Evolutionary conservation across 768 basidiomycete species (phyloP), one percentile per base, ranked within the genome.

Genomic region (Hericium coralloides): DNA sequence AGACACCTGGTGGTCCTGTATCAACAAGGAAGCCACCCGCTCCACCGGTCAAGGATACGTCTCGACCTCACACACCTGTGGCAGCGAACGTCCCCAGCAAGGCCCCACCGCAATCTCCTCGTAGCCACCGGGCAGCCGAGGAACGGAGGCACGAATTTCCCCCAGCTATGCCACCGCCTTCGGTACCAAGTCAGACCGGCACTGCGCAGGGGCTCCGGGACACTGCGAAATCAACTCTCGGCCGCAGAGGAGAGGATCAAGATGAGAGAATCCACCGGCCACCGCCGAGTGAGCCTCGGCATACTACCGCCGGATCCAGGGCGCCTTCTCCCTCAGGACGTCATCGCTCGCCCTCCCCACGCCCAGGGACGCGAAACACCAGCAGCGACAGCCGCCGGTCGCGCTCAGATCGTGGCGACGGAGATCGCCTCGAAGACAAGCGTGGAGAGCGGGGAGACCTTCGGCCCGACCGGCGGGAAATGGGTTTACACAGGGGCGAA

Each of bases 151-250:
- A 64, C 15, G 77, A 76, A 1, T 53, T 65, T 31, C 67, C 65
- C n/a, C 76, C 79, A 38, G 65, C 66, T 1, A 92, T 92, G 89
- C 87, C 86, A 12, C 90, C 91, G 4, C 90, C 90, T 17, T 76
- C 73, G 23, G 82, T 76, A 50, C 90, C 90, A 2, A 92, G 89
- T 63, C 87, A 90, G 64, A 90, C 89, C 0, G 70, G 74, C 6
- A 87, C 85, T 10, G 88, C 89, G 1, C 87, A 90, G 62, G 89
- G 89, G 63, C 76, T 91, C 15, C 79, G 90, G 52, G 87, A 88
- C 66, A 89, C 86, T 2, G 89, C 89, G 6, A 87, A 85, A 64
- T 84, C 87, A 64, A 77, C 81, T 17, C 69, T 73, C 38, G 53
- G 59, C 23, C 48, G 62, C 60, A 47, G 57, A 67, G 45, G 82